Percentiles rank a stretch among this genome's conserved stretches.
Evolutionary conservation across 169 alveolate genomes (phyloP).

Genomic region (Plasmodium chabaudi): DNA sequence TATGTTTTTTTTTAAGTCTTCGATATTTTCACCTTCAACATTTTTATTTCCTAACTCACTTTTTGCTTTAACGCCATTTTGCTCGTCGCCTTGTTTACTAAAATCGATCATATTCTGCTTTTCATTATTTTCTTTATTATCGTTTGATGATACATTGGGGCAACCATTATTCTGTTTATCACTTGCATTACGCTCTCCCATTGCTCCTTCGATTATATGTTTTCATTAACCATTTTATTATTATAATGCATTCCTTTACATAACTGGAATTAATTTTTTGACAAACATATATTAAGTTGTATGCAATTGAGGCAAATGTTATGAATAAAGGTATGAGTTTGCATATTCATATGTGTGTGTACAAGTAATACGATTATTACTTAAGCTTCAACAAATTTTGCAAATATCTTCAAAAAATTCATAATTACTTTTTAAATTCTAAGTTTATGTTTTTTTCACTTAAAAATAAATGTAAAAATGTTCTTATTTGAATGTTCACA

Average conservation of each 20-base stretch:
- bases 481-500: slow-evolving; percentile 1
- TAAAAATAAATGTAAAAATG: neutral
- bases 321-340: neutral
- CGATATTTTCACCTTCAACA: slow-evolving; percentile 2
- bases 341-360: slow-evolving; percentile 2
- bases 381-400: neutral
- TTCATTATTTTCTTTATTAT: slow-evolving; percentile 4
- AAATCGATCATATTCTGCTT: neutral
- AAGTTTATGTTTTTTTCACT: neutral
- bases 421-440: neutral
- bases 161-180: slow-evolving; percentile 2
- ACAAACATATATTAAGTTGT: no score
- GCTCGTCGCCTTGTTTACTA: neutral
- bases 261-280: neutral
- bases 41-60: slow-evolving; percentile 12
- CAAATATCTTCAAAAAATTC: neutral
- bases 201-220: slow-evolving; percentile 20
- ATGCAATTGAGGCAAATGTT: no score
- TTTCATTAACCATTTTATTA: slow-evolving; percentile 19
- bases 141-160: slow-evolving; percentile 9
- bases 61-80: slow-evolving; percentile 1
- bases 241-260: slow-evolving; percentile 2
- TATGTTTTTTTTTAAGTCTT: neutral
- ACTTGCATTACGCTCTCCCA: slow-evolving; percentile 26
- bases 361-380: neutral